These are phyloP conservation scores for Termitomyces sp. DNA, from an alignment of 768 basidiomycete genomes.

Conservation along the genomic window DNA sequence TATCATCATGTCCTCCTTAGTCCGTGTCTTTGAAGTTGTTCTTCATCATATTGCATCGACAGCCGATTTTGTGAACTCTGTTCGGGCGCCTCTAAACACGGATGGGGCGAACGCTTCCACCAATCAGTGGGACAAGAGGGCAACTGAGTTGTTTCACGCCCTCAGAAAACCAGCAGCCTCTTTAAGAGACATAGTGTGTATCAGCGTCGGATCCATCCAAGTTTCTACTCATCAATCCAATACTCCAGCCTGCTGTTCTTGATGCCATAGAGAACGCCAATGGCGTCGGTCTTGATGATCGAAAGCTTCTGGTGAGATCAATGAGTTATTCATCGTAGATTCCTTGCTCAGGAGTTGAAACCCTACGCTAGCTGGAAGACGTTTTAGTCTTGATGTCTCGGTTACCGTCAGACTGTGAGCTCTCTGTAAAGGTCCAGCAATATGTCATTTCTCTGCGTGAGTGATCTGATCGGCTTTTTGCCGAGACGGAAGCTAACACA, in stretches of 20 bases:
- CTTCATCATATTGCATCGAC: conserved; percentile 16
- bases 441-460: conserved; percentile 49
- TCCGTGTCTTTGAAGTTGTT: conserved; percentile 4
- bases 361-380: conserved; percentile 53
- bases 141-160: conserved; percentile 24
- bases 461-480: conserved; percentile 19
- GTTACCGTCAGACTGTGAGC: conserved; percentile 20
- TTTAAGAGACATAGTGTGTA: conserved; percentile 24
- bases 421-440: conserved; percentile 39
- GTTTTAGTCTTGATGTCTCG: conserved; percentile 55
- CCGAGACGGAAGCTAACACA: conserved; percentile 10
- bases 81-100: conserved; percentile 24
- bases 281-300: conserved; percentile 47
- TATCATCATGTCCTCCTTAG: conserved; percentile 4
- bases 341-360: conserved; percentile 3
- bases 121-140: conserved; percentile 17
- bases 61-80: conserved; percentile 18
- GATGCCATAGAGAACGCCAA: conserved; percentile 39
- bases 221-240: not conserved
- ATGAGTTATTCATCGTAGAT: not conserved
- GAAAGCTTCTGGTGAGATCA: conserved; percentile 48
- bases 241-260: conserved; percentile 36
- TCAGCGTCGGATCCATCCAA: not conserved
- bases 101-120: conserved; percentile 24
- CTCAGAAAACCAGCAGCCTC: conserved; percentile 21